Evolutionary conservation across 2,329 filamentous ascomycete species (phyloP), one percentile per base, ranked within the genome.

Genomic region (Epichloe bromicola): DNA sequence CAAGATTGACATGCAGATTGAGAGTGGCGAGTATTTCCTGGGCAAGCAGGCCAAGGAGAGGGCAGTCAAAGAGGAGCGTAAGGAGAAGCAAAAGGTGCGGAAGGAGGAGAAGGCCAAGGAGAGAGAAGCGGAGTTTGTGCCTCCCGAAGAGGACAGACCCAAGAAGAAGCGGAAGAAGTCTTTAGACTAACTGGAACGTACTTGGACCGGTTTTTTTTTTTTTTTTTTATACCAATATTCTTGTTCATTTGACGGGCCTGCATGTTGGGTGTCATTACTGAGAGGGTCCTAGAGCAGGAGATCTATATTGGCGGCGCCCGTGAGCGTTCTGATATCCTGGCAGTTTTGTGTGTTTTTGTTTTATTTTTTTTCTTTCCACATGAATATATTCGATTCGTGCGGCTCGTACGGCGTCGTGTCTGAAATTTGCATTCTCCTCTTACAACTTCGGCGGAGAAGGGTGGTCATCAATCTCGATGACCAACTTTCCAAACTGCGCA

Each of bases 1-100:
- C 80, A 98, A 97, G 80, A 80, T 98, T 60, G 93, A 98, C 70
- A 71, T 89, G 69, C 91, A 98, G 77, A 95, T 98, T 73, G 93
- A 98, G 75, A 90, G 82, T 60, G 91, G 93, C 70, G 91, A 97
- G 72, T 98, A 95, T 72, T 97, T 97, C 69, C 70, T 98, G 64
- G 83, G 84, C 63, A 95, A 95, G 74, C 82, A 90, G 63, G 90
- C 88, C 54, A 95, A 95, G 76, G 88, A 95, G 62, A 78, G 90
- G 54, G 85, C 83, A 50, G 82, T 76, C 45, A 83, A 86, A 68
- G 85, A 91, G 64, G 86, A 88, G 62, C 76, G 88, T 57, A 78
- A 88, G 63, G 88, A 94, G 66, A 83, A 85, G 68, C 90, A 95
- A 72, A 85, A 82, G 69, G 76, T 82, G 68, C 91, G 90, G 74